Percentiles rank a stretch among this genome's conserved stretches.
Evolutionary conservation across 768 basidiomycete genomes (phyloP).

Genomic region (Xanthoconium stramineum): DNA sequence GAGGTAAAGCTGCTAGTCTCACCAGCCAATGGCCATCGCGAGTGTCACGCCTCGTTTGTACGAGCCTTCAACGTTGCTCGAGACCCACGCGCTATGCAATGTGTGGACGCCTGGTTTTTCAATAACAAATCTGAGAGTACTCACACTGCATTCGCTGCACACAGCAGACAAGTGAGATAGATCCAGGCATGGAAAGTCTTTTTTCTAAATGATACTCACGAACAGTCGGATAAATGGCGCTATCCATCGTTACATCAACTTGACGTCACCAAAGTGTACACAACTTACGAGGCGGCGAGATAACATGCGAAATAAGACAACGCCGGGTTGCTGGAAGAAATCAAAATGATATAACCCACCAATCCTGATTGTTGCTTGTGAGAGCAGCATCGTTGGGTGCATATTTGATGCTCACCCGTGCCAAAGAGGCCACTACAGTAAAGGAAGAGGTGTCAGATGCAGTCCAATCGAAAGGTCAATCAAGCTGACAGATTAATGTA

Average conservation of each 20-base stretch:
- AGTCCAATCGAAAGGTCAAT: not conserved
- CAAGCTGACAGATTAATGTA: slow-evolving; percentile 56
- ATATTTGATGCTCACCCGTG: slow-evolving; percentile 23
- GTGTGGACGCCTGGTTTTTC: not conserved
- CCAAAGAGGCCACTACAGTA: slow-evolving; percentile 26
- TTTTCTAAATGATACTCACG: slow-evolving; percentile 30
- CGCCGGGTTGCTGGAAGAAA: slow-evolving; percentile 54
- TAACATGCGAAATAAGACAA: slow-evolving; percentile 73
- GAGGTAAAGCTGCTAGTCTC: not conserved
- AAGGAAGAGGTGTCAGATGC: slow-evolving; percentile 6
- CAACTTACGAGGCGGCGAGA: slow-evolving; percentile 63
- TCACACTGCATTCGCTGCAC: slow-evolving; percentile 49
- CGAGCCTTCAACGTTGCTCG: slow-evolving; percentile 68
- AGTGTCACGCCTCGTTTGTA: slow-evolving; percentile 72
- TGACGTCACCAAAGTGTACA: not conserved
- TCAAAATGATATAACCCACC: slow-evolving; percentile 71
- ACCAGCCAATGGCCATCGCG: slow-evolving; percentile 65
- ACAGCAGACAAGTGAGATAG: not conserved
- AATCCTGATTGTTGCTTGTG: slow-evolving; percentile 32
- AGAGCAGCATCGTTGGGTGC: not conserved
- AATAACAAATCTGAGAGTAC: slow-evolving; percentile 7
- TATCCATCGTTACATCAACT: slow-evolving; percentile 8
- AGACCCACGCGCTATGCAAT: slow-evolving; percentile 59
- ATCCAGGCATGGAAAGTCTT: not conserved
- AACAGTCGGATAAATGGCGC: slow-evolving; percentile 47